Conservation (phyloP, 345 rosid species). For the Eucalyptus guilfoylei region DNA sequence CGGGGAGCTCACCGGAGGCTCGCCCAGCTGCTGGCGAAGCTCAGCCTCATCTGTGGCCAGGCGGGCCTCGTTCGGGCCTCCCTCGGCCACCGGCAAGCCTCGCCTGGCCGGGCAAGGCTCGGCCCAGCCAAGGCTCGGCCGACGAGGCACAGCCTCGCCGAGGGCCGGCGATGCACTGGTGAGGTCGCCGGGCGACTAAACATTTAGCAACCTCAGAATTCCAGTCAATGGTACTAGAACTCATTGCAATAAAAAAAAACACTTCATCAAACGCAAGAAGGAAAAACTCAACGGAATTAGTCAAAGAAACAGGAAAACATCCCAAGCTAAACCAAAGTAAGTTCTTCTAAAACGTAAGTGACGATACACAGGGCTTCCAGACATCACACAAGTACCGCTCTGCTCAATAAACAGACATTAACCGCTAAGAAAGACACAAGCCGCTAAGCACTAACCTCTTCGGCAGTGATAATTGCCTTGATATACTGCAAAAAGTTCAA, state of each 20-base stretch:
- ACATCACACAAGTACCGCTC: not conserved
- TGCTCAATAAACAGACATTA: not conserved
- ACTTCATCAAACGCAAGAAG: not conserved
- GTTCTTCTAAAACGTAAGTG: not conserved
- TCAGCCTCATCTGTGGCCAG: no score
- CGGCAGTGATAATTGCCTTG: conserved; percentile 90
- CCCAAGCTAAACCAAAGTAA: not conserved
- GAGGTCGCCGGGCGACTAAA: no score
- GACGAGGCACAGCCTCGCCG: no score
- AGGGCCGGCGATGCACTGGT: no score
- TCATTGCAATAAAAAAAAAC: not conserved
- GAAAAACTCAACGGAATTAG: not conserved
- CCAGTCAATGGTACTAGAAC: not conserved
- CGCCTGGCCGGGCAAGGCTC: no score
- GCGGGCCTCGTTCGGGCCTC: no score
- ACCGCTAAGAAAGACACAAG: not conserved
- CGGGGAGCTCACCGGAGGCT: no score
- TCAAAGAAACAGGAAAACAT: not conserved
- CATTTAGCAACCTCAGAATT: not conserved
- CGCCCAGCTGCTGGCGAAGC: no score
- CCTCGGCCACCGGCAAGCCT: no score
- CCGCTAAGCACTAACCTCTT: conserved; percentile 48
- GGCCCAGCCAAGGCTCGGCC: no score
- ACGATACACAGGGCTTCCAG: not conserved
- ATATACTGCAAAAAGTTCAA: conserved; percentile 50